These are phyloP conservation scores for Cadophora luteo-olivacea DNA, from an alignment of 2,329 filamentous ascomycete genomes.

Conservation along the genomic window DNA sequence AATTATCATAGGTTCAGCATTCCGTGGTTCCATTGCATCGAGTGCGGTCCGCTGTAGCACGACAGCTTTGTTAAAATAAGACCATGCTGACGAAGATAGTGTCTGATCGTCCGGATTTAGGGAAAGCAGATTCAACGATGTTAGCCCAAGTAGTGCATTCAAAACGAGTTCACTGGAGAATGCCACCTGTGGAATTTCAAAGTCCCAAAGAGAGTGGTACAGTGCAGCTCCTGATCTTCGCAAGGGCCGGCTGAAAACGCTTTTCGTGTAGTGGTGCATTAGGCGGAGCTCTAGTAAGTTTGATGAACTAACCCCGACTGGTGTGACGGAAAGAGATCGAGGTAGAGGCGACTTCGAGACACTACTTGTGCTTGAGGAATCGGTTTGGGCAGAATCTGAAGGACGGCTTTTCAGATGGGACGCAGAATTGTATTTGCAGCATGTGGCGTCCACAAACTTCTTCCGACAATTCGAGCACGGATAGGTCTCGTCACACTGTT, in stretches of 20 bases:
- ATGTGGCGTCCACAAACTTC: conserved; percentile 20
- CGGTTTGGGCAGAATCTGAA: not conserved
- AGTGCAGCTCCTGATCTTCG: not conserved
- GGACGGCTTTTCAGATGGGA: not conserved
- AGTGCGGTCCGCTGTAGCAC: conserved; percentile 19
- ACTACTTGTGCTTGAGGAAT: not conserved
- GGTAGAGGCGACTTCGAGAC: conserved; percentile 9
- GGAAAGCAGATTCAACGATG: conserved; percentile 24
- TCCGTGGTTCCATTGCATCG: not conserved
- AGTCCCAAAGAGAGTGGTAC: conserved; percentile 25
- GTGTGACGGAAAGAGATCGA: conserved; percentile 11
- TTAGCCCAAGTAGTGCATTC: conserved; percentile 23
- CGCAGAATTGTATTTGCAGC: conserved; percentile 21
- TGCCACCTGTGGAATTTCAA: conserved; percentile 28
- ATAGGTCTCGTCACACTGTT: conserved; percentile 27
- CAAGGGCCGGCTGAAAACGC: conserved; percentile 13
- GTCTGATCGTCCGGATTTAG: conserved; percentile 19
- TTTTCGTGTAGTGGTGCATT: conserved; percentile 28
- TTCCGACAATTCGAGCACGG: conserved; percentile 28
- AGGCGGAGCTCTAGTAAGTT: conserved; percentile 28
- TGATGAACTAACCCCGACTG: conserved; percentile 18
- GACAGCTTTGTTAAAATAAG: conserved; percentile 28
- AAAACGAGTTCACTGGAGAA: conserved; percentile 29
- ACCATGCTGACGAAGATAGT: conserved; percentile 18
- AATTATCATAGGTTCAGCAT: conserved; percentile 21